phyloP scores from a whole-genome alignment of 1,139 yeast genomes.

The Pneumocystis oryctolagi region DNA sequence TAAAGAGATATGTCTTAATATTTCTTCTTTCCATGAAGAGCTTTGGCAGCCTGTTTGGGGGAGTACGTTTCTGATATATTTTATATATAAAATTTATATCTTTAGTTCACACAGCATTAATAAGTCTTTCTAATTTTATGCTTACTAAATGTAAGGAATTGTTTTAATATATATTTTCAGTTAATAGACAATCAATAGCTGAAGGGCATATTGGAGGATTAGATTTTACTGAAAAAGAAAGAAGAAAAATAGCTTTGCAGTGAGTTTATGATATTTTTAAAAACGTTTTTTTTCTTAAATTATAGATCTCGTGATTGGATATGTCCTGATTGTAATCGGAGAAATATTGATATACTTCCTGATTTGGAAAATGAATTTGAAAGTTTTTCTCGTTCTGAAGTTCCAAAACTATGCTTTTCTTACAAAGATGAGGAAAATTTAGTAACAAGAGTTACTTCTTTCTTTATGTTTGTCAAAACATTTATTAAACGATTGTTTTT shows the following conservation, averaged over 20 bases:
- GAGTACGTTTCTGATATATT: neutral
- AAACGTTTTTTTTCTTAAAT: neutral
- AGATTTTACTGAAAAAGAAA: neutral
- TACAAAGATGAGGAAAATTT: neutral
- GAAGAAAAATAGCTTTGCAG: neutral
- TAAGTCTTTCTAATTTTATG: neutral
- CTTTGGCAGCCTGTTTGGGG: conserved; percentile 16
- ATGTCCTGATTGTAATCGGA: neutral
- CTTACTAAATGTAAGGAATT: neutral
- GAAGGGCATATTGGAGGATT: neutral
- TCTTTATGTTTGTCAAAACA: neutral
- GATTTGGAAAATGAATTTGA: neutral
- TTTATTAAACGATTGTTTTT: neutral
- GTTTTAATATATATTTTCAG: neutral
- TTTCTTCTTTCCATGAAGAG: conserved; percentile 14
- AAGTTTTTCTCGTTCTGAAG: neutral
- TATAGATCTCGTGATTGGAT: neutral
- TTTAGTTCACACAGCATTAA: neutral
- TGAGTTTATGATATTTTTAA: neutral
- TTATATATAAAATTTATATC: neutral
- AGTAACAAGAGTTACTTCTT: neutral
- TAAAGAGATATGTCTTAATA: conserved; percentile 13
- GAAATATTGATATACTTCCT: neutral
- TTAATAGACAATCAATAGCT: neutral
- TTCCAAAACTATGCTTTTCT: neutral